phyloP scores from a whole-genome alignment of 257 asterid genomes.

The Nicotiana tabacum region DNA sequence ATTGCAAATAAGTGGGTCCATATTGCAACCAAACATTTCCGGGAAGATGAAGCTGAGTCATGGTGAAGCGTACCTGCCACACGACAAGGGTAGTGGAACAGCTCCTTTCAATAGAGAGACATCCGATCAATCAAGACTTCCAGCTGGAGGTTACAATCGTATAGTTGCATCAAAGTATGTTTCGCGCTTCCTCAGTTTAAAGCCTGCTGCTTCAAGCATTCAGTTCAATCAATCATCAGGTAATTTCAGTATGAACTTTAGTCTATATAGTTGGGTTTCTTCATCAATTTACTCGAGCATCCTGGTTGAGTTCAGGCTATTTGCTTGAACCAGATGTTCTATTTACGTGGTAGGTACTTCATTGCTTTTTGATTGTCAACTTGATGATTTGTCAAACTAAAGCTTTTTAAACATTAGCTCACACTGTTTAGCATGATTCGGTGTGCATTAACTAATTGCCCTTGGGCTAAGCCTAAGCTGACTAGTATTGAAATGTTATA shows the following conservation, averaged over 20 bases:
- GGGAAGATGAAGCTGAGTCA: slow-evolving; percentile 94
- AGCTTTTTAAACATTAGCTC: too few relatives aligned
- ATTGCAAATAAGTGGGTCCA: slow-evolving; percentile 85
- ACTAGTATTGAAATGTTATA: too few relatives aligned
- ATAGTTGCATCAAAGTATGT: slow-evolving; percentile 88
- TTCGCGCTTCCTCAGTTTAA: slow-evolving; percentile 83
- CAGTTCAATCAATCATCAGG: slow-evolving; percentile 68
- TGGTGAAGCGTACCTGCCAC: slow-evolving; percentile 96
- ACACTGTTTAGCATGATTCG: too few relatives aligned
- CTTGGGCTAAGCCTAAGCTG: too few relatives aligned
- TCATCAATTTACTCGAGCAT: not conserved
- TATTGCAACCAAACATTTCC: slow-evolving; percentile 93
- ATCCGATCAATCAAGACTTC: slow-evolving; percentile 44
- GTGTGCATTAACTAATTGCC: too few relatives aligned
- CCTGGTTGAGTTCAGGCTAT: not conserved
- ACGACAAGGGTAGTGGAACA: slow-evolving; percentile 91
- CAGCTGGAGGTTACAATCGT: slow-evolving; percentile 69
- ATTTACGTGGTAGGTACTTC: not conserved
- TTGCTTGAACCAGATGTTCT: slow-evolving; percentile 1
- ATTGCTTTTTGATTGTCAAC: not conserved
- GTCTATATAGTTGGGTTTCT: slow-evolving; percentile 4
- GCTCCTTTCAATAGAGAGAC: slow-evolving; percentile 59
- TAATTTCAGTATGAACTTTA: slow-evolving; percentile 25
- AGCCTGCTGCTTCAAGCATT: slow-evolving; percentile 64
- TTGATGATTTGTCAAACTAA: too few relatives aligned